Evolutionary conservation across 495 filamentous ascomycete genomes (phyloP).

Genomic region (Cladorrhinum samala): DNA sequence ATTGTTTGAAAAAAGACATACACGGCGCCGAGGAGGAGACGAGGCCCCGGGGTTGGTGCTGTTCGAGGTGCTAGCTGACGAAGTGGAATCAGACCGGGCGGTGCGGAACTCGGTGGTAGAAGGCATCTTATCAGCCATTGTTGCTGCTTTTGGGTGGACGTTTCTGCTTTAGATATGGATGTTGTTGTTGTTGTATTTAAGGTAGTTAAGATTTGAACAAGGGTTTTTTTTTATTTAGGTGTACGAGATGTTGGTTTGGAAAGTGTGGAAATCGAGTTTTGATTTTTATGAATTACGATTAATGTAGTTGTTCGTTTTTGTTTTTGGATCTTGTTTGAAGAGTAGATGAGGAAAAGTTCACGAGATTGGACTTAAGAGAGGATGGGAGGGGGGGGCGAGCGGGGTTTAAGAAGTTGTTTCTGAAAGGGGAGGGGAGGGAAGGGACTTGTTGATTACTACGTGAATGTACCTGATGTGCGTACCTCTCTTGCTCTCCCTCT

Average conservation of each 20-base stretch:
- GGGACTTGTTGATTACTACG: not conserved
- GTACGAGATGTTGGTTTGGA: not conserved
- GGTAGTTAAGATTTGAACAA: too few species aligned
- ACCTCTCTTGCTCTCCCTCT: too few species aligned
- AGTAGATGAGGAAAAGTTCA: not conserved
- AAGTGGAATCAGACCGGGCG: conserved; percentile 26
- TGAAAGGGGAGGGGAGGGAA: not conserved
- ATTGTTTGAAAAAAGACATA: not conserved
- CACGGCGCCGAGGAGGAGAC: conserved; percentile 9
- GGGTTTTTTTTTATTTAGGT: not conserved
- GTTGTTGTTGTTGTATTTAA: not conserved
- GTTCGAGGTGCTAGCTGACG: conserved; percentile 16
- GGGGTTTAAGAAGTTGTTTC: not conserved
- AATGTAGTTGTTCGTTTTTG: too few species aligned
- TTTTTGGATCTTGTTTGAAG: too few species aligned
- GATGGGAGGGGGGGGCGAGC: not conserved
- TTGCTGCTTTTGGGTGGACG: not conserved
- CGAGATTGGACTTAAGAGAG: not conserved
- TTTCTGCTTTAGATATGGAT: not conserved
- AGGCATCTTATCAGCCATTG: conserved; percentile 15
- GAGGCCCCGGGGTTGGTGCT: not conserved
- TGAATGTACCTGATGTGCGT: too few species aligned
- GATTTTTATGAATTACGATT: not conserved
- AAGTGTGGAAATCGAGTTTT: not conserved
- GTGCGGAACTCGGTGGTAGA: conserved; percentile 15